Evolutionary conservation across 2,329 filamentous ascomycete species (phyloP).

Genomic region (Cytospora chrysosperma): DNA sequence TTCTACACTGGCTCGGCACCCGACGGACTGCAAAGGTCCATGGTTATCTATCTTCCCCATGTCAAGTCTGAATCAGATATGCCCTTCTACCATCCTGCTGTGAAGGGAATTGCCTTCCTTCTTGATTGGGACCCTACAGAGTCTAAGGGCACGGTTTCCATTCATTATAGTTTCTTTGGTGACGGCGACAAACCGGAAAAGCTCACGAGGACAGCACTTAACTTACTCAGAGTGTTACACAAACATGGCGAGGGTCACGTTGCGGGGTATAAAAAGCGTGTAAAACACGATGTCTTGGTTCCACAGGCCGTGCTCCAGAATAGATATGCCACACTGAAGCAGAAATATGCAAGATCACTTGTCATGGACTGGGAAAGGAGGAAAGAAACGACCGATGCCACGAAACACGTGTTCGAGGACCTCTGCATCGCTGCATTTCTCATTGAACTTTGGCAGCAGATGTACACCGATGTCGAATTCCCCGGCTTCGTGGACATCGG

Average conservation of each 20-base stretch:
- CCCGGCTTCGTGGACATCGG: slow-evolving; percentile 95
- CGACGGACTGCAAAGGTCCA: slow-evolving; percentile 38
- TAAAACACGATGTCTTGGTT: slow-evolving; percentile 79
- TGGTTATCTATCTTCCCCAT: slow-evolving; percentile 81
- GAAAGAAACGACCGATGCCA: slow-evolving; percentile 83
- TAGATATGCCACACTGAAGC: slow-evolving; percentile 77
- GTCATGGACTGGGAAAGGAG: slow-evolving; percentile 81
- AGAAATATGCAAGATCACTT: slow-evolving; percentile 69
- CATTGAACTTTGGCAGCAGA: slow-evolving; percentile 84
- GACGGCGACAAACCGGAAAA: slow-evolving; percentile 40
- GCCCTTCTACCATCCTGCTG: slow-evolving; percentile 85
- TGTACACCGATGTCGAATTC: slow-evolving; percentile 66
- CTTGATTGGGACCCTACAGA: slow-evolving; percentile 59
- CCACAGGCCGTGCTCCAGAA: slow-evolving; percentile 76
- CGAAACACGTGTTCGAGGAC: slow-evolving; percentile 95
- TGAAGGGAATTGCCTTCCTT: slow-evolving; percentile 72
- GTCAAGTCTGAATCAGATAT: slow-evolving; percentile 58
- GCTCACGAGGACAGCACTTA: slow-evolving; percentile 65
- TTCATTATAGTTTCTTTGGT: slow-evolving; percentile 59
- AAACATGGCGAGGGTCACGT: slow-evolving; percentile 70
- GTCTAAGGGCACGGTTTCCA: slow-evolving; percentile 51
- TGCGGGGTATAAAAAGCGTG: slow-evolving; percentile 73
- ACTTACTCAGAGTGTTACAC: slow-evolving; percentile 65
- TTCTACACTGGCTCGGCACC: slow-evolving; percentile 52
- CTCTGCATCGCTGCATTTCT: slow-evolving; percentile 87